Conservation (phyloP, 495 filamentous ascomycete species). For the Xanthoparmelia taractica region DNA sequence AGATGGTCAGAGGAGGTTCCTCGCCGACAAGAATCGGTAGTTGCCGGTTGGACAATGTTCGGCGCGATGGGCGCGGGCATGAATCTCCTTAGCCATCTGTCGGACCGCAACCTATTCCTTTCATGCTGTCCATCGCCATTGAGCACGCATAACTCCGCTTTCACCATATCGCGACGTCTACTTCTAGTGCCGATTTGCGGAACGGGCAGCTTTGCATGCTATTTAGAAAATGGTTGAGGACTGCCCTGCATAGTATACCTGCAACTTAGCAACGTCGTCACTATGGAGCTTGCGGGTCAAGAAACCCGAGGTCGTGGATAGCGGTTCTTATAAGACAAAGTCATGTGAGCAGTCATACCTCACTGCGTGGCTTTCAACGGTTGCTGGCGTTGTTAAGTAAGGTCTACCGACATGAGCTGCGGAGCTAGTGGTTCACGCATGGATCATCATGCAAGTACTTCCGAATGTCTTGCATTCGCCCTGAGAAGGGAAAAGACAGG, state of each 20-base stretch:
- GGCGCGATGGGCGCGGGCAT: not conserved
- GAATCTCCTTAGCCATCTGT: not conserved
- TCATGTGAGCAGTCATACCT: not conserved
- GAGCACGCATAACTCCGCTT: not conserved
- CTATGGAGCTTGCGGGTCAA: not conserved
- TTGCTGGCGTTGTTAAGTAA: not conserved
- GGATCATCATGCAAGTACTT: not conserved
- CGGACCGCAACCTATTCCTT: not conserved
- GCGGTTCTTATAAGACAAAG: not conserved
- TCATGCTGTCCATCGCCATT: not conserved
- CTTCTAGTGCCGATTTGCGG: not conserved
- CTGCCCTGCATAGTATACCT: not conserved
- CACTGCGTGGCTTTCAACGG: not conserved
- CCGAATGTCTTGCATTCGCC: not conserved
- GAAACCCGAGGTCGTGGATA: not conserved
- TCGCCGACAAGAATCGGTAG: not conserved
- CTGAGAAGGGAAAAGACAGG: not conserved
- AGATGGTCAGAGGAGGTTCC: not conserved
- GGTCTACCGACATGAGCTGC: not conserved
- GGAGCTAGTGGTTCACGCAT: not conserved
- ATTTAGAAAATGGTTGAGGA: not conserved
- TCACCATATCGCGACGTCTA: not conserved
- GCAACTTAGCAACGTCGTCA: not conserved
- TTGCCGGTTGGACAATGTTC: not conserved
- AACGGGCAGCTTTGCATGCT: slow-evolving; percentile 4